Evolutionary conservation across 441 rosid species (phyloP).

Genomic region (Raphanus hybrid): DNA sequence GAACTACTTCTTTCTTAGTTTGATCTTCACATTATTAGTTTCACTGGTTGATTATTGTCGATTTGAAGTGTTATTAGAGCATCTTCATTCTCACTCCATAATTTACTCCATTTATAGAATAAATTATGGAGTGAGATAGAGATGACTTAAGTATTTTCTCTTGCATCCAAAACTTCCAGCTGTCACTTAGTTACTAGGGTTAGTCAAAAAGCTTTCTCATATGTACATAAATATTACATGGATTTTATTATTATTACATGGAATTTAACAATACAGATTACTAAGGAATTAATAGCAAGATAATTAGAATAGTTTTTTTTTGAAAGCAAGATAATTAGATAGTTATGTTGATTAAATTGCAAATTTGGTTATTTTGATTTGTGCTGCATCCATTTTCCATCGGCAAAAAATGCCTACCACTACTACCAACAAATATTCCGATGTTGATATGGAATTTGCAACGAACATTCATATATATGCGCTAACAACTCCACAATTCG

Average conservation of each 20-base stretch:
- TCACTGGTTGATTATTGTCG: constrained; percentile 5
- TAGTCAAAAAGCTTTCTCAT: constrained; percentile 6
- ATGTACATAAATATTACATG: not conserved
- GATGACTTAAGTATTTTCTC: not conserved
- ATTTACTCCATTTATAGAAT: no score
- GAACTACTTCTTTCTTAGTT: constrained; percentile 32
- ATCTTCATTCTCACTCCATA: no score
- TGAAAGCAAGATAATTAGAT: not conserved
- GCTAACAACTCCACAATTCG: constrained; percentile 7
- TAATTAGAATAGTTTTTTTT: not conserved
- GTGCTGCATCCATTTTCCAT: not conserved
- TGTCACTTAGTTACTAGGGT: not conserved
- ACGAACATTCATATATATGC: not conserved
- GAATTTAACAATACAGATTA: not conserved
- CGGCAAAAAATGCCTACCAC: not conserved
- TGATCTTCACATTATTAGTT: constrained; percentile 1
- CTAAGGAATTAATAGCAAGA: not conserved
- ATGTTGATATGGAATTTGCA: not conserved
- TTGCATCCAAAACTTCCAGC: not conserved
- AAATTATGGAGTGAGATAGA: no score
- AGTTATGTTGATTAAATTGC: not conserved
- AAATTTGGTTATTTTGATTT: constrained; percentile 1
- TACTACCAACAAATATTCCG: constrained; percentile 5
- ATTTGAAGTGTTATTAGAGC: not conserved
- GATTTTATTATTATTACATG: not conserved